Base-by-base conservation (phyloP, 1,139 yeast species). In the Geotrichum carabidarum region DNA sequence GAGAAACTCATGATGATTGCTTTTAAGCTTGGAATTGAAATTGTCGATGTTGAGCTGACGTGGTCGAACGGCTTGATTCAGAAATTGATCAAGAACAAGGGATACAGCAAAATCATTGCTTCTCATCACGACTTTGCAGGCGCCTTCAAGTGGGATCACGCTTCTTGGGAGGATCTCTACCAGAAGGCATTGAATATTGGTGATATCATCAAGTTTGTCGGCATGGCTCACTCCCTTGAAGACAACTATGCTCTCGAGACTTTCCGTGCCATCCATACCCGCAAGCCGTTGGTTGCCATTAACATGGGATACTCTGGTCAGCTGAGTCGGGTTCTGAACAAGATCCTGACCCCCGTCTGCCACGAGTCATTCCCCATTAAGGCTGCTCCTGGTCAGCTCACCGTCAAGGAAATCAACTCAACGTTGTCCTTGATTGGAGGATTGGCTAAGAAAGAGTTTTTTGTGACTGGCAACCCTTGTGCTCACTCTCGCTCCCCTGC, bases 401-500 rank as follows among this genome's bases (percentile, higher is more conserved):
- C 74, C 6, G 65, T 74, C 36, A 64, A 62, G 51, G 81, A 87
- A 65, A 81, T 88, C 61, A 83, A 89, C 68, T 68, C 75, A 56
- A 74, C 83, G 1, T 78, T 76, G 57, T 66, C 79, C n/a, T 72
- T 77, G 47, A 75, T 89, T 62, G 96, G 96, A 36, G 84, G 83
- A 15, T 60, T 66, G 6, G 71, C 78, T 49, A 54, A 64, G n/a
- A 80, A 83, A 73, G 77, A 81, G 59, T 88, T 83, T 64, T 87
- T 80, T 72, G 83, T 93, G 60, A 84, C 84, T 60, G 99, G 99
- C 4, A 74, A 77, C 15, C 98, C 98, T 51, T 79, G 91, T 58
- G 71, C 79, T 4, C 96, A 90, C 68, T 90, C 98, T 1, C 81
- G 89, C 66, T 89, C 97, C 1, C 99, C 99, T 46, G 74, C 79